Conservation (phyloP, 192 early-diverging fungal species). For the Gonapodya prolifera region DNA sequence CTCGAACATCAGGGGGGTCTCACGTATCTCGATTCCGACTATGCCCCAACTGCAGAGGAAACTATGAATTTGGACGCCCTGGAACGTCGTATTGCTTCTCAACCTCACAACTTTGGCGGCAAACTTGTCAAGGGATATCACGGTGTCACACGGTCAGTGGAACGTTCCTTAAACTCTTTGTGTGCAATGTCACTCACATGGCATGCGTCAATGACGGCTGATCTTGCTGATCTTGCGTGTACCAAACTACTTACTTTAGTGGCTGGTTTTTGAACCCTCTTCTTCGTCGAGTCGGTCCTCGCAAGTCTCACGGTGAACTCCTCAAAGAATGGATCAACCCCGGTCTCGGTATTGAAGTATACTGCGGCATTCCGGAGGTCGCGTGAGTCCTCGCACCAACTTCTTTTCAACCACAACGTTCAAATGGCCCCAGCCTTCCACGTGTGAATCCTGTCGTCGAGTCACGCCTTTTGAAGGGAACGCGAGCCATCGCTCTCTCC, state of each 20-base stretch:
- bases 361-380: neutral
- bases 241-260: no score
- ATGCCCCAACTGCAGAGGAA: constrained; percentile 15
- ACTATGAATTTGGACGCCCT: constrained; percentile 6
- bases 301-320: neutral
- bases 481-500: neutral
- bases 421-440: neutral
- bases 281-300: no score
- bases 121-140: no score
- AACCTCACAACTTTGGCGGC: neutral
- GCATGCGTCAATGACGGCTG: no score
- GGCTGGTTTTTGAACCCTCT: no score
- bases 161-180: no score
- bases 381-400: no score
- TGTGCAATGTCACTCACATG: no score
- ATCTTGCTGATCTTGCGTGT: no score
- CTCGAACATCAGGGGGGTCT: constrained; percentile 5
- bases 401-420: no score
- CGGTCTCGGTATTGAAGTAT: neutral
- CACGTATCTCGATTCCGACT: neutral
- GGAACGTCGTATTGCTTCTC: neutral
- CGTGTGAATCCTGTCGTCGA: neutral
- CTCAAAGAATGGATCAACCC: neutral
- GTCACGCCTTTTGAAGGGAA: neutral
- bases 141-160: no score